phyloP scores from a whole-genome alignment of 305 asterid species.

The Fraxinus floribunda region DNA sequence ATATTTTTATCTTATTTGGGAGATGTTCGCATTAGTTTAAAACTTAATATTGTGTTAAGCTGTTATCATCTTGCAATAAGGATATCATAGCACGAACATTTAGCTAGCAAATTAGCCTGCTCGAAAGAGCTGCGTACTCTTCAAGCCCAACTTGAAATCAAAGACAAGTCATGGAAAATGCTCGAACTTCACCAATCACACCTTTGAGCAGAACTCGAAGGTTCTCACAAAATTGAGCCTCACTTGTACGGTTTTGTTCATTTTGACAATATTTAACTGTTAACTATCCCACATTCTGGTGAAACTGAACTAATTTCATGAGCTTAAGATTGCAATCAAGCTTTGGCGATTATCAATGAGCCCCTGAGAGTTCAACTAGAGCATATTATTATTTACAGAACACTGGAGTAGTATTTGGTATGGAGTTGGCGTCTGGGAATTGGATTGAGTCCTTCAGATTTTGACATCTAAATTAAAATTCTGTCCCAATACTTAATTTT shows the following conservation, averaged over 20 bases:
- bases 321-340: background rate
- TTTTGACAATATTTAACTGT: background rate
- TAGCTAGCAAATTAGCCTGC: background rate
- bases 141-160: background rate
- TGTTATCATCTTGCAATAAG: background rate
- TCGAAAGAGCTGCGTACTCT: background rate
- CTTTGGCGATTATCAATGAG: background rate
- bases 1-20: background rate
- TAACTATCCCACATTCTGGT: background rate
- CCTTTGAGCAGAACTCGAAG: background rate
- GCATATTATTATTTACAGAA: background rate
- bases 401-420: background rate
- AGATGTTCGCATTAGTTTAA: background rate
- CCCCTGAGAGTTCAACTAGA: background rate
- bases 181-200: background rate
- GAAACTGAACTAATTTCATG: background rate
- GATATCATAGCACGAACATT: background rate
- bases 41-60: background rate
- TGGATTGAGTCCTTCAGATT: background rate
- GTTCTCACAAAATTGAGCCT: background rate
- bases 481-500: background rate
- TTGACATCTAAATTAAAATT: background rate
- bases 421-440: background rate
- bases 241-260: background rate
- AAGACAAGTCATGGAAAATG: background rate